Evolutionary conservation across 2,329 filamentous ascomycete genomes (phyloP).

Genomic region (Aspergillus brunneoviolaceus): DNA sequence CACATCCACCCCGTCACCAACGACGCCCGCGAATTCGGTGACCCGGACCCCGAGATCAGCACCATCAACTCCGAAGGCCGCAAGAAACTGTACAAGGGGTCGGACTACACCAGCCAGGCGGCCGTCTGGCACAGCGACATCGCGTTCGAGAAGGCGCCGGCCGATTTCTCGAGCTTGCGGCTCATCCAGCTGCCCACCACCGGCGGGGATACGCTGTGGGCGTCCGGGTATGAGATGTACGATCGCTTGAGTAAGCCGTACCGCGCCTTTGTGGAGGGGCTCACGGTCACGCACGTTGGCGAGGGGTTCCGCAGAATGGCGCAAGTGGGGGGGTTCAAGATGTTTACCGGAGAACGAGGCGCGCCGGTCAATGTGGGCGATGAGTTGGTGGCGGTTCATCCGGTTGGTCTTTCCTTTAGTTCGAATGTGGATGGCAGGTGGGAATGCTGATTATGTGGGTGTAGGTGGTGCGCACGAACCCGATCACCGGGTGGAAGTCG

Average conservation of each 20-base stretch:
- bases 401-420: conserved; percentile 18
- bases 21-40: conserved; percentile 54
- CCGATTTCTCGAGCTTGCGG: conserved; percentile 63
- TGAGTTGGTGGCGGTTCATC: conserved; percentile 53
- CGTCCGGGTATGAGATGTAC: conserved; percentile 50
- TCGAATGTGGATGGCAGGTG: background rate
- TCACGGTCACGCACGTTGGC: conserved; percentile 57
- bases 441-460: background rate
- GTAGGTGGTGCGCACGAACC: conserved; percentile 58
- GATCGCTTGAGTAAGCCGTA: conserved; percentile 60
- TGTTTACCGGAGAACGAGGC: conserved; percentile 51
- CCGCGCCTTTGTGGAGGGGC: conserved; percentile 57
- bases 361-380: conserved; percentile 56
- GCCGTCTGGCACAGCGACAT: conserved; percentile 62
- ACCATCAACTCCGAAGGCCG: conserved; percentile 60
- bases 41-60: conserved; percentile 61
- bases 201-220: conserved; percentile 43
- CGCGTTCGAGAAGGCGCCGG: conserved; percentile 62
- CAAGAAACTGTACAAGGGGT: conserved; percentile 45
- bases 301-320: conserved; percentile 53
- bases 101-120: conserved; percentile 18
- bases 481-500: conserved; percentile 64
- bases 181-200: conserved; percentile 57
- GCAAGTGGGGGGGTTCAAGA: conserved; percentile 15
- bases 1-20: conserved; percentile 63